A percentile compares a stretch with the other conserved stretches of the same genome.
phyloP scores from a whole-genome alignment of 768 basidiomycete species.

The Naganishia randhawae region DNA sequence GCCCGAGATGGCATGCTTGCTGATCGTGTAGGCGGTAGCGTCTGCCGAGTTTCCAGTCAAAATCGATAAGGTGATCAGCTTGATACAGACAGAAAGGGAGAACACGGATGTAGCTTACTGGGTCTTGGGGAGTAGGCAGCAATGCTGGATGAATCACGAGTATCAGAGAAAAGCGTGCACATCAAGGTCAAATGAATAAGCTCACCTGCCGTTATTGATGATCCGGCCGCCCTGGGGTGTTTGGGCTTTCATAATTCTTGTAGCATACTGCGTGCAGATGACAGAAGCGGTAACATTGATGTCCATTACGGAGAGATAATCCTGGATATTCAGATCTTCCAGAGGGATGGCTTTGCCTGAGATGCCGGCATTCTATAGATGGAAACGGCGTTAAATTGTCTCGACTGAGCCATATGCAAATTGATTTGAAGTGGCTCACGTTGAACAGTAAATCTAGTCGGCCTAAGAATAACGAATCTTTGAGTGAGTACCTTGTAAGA shows the following conservation, averaged over 20 bases:
- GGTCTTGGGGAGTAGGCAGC: slow-evolving; percentile 48
- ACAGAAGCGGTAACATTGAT: slow-evolving; percentile 72
- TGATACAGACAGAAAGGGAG: background rate
- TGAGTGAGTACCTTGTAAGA: too few relatives aligned
- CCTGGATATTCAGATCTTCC: slow-evolving; percentile 58
- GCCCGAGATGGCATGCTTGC: slow-evolving; percentile 76
- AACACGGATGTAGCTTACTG: slow-evolving; percentile 34
- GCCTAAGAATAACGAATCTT: background rate
- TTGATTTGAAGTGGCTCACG: slow-evolving; percentile 52
- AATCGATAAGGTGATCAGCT: background rate
- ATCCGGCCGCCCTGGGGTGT: slow-evolving; percentile 71
- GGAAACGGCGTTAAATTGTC: background rate
- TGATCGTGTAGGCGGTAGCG: slow-evolving; percentile 62
- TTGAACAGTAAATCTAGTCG: slow-evolving; percentile 68
- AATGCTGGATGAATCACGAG: slow-evolving; percentile 34
- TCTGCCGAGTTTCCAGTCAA: slow-evolving; percentile 32
- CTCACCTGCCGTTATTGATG: slow-evolving; percentile 67
- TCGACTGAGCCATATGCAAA: background rate
- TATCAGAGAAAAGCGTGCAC: background rate
- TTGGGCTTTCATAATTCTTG: slow-evolving; percentile 69
- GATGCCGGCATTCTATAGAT: slow-evolving; percentile 69
- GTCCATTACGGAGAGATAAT: slow-evolving; percentile 56
- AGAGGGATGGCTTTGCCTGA: slow-evolving; percentile 57
- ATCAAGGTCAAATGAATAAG: too few relatives aligned
- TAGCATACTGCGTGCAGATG: slow-evolving; percentile 71